These are phyloP conservation scores for Auricularia sp. DNA, from an alignment of 768 basidiomycete genomes.

Conservation along the genomic window DNA sequence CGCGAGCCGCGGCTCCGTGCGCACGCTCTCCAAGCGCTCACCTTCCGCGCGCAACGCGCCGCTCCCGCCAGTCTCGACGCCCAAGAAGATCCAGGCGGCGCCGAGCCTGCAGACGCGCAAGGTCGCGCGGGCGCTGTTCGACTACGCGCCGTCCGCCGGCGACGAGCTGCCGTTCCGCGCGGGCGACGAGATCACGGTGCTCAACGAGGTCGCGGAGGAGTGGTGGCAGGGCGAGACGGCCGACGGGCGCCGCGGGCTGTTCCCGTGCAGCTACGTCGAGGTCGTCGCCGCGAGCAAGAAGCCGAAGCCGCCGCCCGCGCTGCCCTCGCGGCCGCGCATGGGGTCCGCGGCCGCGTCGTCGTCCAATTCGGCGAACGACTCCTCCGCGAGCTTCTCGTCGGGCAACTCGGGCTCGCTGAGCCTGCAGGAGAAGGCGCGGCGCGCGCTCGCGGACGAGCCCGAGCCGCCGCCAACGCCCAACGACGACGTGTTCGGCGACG, in stretches of 20 bases:
- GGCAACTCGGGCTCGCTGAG: conserved; percentile 13
- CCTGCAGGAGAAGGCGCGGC: conserved; percentile 13
- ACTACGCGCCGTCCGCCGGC: conserved; percentile 53
- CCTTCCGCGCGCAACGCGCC: neutral
- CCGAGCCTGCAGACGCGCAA: conserved; percentile 16
- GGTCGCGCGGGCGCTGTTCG: conserved; percentile 59
- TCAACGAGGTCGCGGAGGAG: conserved; percentile 75
- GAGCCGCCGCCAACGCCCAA: conserved; percentile 13
- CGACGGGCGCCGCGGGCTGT: conserved; percentile 50
- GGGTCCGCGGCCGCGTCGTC: no score
- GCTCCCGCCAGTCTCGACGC: neutral
- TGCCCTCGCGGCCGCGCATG: conserved; percentile 19
- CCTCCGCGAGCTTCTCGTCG: conserved; percentile 1
- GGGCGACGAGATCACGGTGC: conserved; percentile 66
- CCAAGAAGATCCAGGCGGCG: conserved; percentile 9
- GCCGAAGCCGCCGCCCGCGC: conserved; percentile 22
- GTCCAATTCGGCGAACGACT: neutral
- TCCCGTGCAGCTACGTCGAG: conserved; percentile 73
- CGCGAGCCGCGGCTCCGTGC: conserved; percentile 11
- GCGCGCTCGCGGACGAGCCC: conserved; percentile 18
- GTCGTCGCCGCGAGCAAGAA: conserved; percentile 17
- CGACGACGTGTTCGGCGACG: conserved; percentile 22
- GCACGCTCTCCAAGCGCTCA: conserved; percentile 15
- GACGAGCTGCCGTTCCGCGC: conserved; percentile 71
- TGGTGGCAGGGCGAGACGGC: conserved; percentile 84